Evolutionary conservation across 1,284 basidiomycete genomes (phyloP).

Genomic region (Phellopilus nigrolimitatus): DNA sequence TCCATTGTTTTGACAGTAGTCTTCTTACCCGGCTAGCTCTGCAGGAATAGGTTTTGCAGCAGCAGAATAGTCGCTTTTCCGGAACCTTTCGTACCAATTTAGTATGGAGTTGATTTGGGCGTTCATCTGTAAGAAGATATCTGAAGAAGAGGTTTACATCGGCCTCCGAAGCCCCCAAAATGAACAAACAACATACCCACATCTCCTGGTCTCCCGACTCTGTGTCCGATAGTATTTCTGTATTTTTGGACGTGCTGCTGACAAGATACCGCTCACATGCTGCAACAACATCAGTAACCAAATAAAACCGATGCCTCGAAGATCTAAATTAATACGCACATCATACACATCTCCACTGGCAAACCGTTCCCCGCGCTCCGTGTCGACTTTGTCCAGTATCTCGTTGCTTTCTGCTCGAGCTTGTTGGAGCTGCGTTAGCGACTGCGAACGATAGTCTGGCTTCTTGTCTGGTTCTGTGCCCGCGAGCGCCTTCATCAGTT

Average conservation of each 20-base stretch:
- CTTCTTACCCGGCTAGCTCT: conserved; percentile 41
- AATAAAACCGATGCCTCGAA: conserved; percentile 9
- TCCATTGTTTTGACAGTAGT: not conserved
- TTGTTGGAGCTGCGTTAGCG: conserved; percentile 89
- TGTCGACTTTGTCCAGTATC: conserved; percentile 92
- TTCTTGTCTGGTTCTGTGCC: conserved; percentile 94
- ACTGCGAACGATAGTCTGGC: conserved; percentile 89
- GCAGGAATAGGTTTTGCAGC: conserved; percentile 61
- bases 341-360: conserved; percentile 93
- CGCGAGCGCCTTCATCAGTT: conserved; percentile 94
- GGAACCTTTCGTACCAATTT: conserved; percentile 87
- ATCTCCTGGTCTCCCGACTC: conserved; percentile 80
- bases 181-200: conserved; percentile 58
- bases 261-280: conserved; percentile 89
- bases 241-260: conserved; percentile 85
- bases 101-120: conserved; percentile 95
- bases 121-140: conserved; percentile 92
- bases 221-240: conserved; percentile 98
- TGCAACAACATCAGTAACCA: conserved; percentile 28
- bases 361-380: conserved; percentile 62
- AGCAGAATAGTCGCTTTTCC: conserved; percentile 77
- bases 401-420: conserved; percentile 93
- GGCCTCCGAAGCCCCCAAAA: conserved; percentile 1
- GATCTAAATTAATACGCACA: conserved; percentile 43
- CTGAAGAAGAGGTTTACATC: conserved; percentile 38